Base-by-base conservation (phyloP, 179 eudicot genomes). In the Carnegiea gigantea region DNA sequence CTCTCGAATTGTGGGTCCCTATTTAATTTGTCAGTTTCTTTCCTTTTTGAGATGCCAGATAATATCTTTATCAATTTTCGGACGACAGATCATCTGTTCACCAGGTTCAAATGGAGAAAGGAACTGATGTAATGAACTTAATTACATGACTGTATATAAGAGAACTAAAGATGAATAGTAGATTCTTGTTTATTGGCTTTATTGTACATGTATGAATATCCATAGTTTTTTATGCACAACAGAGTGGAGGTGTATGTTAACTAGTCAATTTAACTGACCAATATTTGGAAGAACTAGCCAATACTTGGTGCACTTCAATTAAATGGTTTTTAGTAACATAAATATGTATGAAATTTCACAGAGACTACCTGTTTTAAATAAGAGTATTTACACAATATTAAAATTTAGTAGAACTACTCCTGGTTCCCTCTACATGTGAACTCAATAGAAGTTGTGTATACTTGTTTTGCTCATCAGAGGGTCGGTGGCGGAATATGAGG, bases 1-100 rank as follows among this genome's bases (percentile, higher is more conserved):
- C 49, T 48, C 67, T 48, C 67, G 23, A 20, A 78, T 2, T 53
- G 78, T 68, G 79, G 64, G 60, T 24, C 72, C 79, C 46, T 14
- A 68, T 11, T 79, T 51, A 74, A 38, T 80, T 60, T 74, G 78
- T 62, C 64, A 46, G 21, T 51, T 46, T 79, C 53, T 38, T 74
- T 71, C 76, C 15, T 75, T 80, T 60, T n/a, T 40, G 62, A 18
- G 48, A 62, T 62, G 9, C 62, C 73, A 44, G 17, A 23, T 21
- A 44, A 43, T 73, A 36, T 44, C 54, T 73, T 80, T 40, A 1
- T 40, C 9, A 40, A 40, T 7, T 60, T n/a, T 40, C 44, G 28
- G 73, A 62, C 44, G 9, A 43, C 73, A 62, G 10, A 46, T 44
- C 43, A 43, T 73, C 77, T 44, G 28, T 73, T 59, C 53, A 21